phyloP scores from a whole-genome alignment of 2,329 filamentous ascomycete genomes.

The Scorias spongiosa region DNA sequence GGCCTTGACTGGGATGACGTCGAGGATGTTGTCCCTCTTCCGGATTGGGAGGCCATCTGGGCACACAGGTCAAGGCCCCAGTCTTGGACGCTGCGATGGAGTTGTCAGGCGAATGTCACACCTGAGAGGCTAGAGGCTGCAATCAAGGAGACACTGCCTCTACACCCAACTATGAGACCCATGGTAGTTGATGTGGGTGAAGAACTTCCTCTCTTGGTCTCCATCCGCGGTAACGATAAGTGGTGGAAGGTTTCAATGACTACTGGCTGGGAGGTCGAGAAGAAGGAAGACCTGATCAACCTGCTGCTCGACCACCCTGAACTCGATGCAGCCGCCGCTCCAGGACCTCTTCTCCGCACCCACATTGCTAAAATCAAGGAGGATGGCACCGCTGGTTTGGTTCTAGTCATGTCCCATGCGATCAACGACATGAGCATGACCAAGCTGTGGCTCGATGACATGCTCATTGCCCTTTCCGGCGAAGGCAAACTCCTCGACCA shows the following conservation, averaged over 20 bases:
- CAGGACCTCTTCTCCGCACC: slow-evolving; percentile 16
- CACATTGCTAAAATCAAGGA: slow-evolving; percentile 14
- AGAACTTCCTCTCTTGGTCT: slow-evolving; percentile 15
- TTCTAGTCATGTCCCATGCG: slow-evolving; percentile 17
- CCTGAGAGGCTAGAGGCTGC: slow-evolving; percentile 10
- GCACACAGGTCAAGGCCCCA: slow-evolving; percentile 14
- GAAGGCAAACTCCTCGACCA: slow-evolving; percentile 14
- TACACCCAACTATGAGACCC: slow-evolving; percentile 17
- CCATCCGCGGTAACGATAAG: slow-evolving; percentile 11
- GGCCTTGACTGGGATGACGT: slow-evolving; percentile 19
- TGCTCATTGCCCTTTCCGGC: slow-evolving; percentile 13
- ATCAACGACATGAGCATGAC: slow-evolving; percentile 21
- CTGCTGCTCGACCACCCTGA: slow-evolving; percentile 14
- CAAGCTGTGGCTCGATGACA: slow-evolving; percentile 19
- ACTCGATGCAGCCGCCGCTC: slow-evolving; percentile 14
- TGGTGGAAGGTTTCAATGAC: slow-evolving; percentile 17
- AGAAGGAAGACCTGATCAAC: slow-evolving; percentile 14
- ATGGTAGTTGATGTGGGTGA: slow-evolving; percentile 13
- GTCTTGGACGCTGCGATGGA: slow-evolving; percentile 19
- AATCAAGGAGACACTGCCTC: slow-evolving; percentile 14
- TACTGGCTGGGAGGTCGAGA: slow-evolving; percentile 15
- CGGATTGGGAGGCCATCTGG: slow-evolving; percentile 20
- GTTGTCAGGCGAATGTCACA: slow-evolving; percentile 13
- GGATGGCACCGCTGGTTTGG: slow-evolving; percentile 15
- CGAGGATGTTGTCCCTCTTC: slow-evolving; percentile 19